Percentiles rank a stretch among this genome's conserved stretches.
Conservation (phyloP, 2,329 filamentous ascomycete genomes). For the Verticillium nonalfalfae region DNA sequence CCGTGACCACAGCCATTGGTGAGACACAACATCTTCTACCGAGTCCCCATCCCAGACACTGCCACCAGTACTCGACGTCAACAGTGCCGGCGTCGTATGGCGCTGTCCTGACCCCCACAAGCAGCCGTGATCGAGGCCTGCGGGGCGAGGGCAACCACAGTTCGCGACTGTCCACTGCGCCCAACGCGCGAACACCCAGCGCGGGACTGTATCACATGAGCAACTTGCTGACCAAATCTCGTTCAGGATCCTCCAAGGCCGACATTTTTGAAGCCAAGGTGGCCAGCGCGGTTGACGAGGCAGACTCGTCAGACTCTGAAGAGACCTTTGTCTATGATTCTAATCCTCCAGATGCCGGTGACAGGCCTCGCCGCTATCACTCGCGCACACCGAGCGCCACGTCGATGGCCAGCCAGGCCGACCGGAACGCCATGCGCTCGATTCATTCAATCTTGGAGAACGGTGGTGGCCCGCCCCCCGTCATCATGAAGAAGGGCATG, state of each 20-base stretch:
- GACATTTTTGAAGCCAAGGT: conserved; percentile 98
- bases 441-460: conserved; percentile 63
- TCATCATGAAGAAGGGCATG: conserved; percentile 81
- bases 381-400: conserved; percentile 93
- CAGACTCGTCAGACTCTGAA: conserved; percentile 93
- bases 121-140: conserved; percentile 25
- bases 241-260: conserved; percentile 81
- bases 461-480: conserved; percentile 29
- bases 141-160: conserved; percentile 20
- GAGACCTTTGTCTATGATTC: conserved; percentile 99
- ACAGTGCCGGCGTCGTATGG: conserved; percentile 23
- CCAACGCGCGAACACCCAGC: conserved; percentile 18
- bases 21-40: conserved; percentile 33
- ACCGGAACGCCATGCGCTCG: conserved; percentile 53
- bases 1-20: conserved; percentile 68
- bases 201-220: conserved; percentile 30
- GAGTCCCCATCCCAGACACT: conserved; percentile 18
- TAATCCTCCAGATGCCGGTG: conserved; percentile 68
- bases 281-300: conserved; percentile 90
- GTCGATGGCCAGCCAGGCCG: conserved; percentile 68
- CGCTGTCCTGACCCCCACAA: conserved; percentile 25
- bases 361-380: conserved; percentile 71
- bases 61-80: conserved; percentile 33
- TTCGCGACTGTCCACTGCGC: conserved; percentile 14
- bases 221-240: conserved; percentile 36